These are phyloP conservation scores for Colletotrichum liriopes DNA, from an alignment of 2,329 filamentous ascomycete genomes.

Conservation along the genomic window DNA sequence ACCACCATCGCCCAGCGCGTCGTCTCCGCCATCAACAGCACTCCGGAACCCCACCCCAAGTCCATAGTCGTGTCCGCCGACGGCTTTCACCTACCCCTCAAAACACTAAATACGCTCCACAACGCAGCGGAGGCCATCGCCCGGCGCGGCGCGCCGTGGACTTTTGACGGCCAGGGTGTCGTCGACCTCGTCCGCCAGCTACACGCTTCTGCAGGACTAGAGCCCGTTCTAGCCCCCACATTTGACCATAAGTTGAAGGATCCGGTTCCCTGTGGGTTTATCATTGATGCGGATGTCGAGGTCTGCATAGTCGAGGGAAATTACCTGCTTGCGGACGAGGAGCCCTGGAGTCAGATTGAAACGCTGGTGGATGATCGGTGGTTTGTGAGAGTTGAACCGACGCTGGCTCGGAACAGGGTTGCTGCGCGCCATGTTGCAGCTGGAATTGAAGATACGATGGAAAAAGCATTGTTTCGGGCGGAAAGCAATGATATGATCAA, in stretches of 20 bases:
- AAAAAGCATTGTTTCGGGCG: constrained; percentile 46
- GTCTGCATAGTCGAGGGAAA: constrained; percentile 64
- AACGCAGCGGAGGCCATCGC: constrained; percentile 47
- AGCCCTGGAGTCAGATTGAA: constrained; percentile 62
- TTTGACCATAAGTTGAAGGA: constrained; percentile 68
- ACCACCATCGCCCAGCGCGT: constrained; percentile 48
- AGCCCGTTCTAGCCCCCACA: constrained; percentile 55
- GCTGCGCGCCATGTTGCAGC: constrained; percentile 47
- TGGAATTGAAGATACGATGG: constrained; percentile 48
- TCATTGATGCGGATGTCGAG: constrained; percentile 21
- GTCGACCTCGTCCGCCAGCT: constrained; percentile 46
- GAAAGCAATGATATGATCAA: constrained; percentile 52
- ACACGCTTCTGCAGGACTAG: constrained; percentile 34
- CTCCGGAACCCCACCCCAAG: constrained; percentile 24
- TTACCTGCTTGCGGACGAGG: constrained; percentile 62
- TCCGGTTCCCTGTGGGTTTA: constrained; percentile 49
- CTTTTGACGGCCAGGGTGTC: constrained; percentile 49
- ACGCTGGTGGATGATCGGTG: constrained; percentile 62
- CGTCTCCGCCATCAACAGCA: constrained; percentile 34
- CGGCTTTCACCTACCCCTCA: constrained; percentile 51
- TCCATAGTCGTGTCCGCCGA: constrained; percentile 44
- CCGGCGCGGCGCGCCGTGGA: constrained; percentile 51
- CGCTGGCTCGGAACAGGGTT: constrained; percentile 46
- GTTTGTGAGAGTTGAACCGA: constrained; percentile 49
- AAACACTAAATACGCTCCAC: constrained; percentile 43